phyloP scores from a whole-genome alignment of 108 stramenopile genomes.

The Seminavis robusta region DNA sequence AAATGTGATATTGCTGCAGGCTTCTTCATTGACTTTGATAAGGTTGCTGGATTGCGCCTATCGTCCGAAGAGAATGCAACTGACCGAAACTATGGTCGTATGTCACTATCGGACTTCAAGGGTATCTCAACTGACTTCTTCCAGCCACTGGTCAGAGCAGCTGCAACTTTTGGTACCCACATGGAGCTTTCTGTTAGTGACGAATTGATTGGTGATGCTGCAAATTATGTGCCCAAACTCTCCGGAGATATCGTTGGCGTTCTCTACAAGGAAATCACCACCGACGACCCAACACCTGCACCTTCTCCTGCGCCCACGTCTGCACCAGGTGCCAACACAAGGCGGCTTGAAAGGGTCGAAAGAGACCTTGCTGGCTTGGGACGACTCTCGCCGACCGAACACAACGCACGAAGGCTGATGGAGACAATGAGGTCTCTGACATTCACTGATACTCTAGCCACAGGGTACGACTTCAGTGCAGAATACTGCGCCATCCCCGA shows the following conservation, averaged over 20 bases:
- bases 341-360: too few species aligned
- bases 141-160: slow-evolving; percentile 10
- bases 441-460: too few species aligned
- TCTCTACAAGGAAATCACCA: too few species aligned
- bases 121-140: slow-evolving; percentile 20
- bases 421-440: too few species aligned
- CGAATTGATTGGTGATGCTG: background rate
- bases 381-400: too few species aligned
- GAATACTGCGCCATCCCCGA: too few species aligned
- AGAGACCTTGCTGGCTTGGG: too few species aligned
- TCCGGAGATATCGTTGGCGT: background rate
- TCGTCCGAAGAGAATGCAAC: slow-evolving; percentile 5
- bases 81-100: slow-evolving; percentile 16
- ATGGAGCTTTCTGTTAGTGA: slow-evolving; percentile 1
- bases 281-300: too few species aligned
- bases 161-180: slow-evolving; percentile 5
- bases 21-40: slow-evolving; percentile 31
- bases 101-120: slow-evolving; percentile 6
- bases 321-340: too few species aligned
- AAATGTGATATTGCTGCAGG: slow-evolving; percentile 23
- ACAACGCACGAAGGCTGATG: too few species aligned
- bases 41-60: slow-evolving; percentile 18
- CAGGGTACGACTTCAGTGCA: too few species aligned
- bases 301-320: too few species aligned
- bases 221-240: background rate